A percentile compares a stretch with the other conserved stretches of the same genome.
Evolutionary conservation across 1,284 basidiomycete species (phyloP).

Genomic region (Naganishia sp.): DNA sequence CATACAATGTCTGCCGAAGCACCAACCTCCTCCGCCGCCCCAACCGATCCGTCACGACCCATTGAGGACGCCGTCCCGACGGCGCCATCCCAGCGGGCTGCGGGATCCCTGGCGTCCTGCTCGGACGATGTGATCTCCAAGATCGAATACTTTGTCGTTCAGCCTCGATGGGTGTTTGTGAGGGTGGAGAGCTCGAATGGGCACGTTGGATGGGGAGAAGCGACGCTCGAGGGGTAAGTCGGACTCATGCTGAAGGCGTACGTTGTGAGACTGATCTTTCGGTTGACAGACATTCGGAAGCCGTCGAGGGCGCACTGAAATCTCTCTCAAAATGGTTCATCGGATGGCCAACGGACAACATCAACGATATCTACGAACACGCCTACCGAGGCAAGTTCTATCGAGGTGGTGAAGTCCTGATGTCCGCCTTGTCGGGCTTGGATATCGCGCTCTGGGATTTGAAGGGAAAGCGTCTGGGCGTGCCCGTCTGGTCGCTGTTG

Average conservation of each 20-base stretch:
- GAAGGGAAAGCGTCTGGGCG: conserved; percentile 67
- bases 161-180: conserved; percentile 64
- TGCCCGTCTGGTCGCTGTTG: conserved; percentile 66
- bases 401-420: conserved; percentile 38
- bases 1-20: conserved; percentile 18
- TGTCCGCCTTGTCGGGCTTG: conserved; percentile 38
- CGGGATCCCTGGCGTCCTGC: conserved; percentile 25
- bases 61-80: conserved; percentile 1
- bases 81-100: conserved; percentile 12
- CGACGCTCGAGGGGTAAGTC: conserved; percentile 32
- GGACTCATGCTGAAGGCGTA: background rate
- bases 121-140: conserved; percentile 30
- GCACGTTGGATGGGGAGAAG: conserved; percentile 60
- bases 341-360: conserved; percentile 36
- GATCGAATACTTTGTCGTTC: conserved; percentile 30
- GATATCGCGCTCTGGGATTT: conserved; percentile 59
- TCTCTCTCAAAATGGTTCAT: conserved; percentile 66
- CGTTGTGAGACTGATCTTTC: background rate
- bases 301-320: conserved; percentile 68
- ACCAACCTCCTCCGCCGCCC: conserved; percentile 22
- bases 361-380: conserved; percentile 38
- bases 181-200: conserved; percentile 64
- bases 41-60: background rate
- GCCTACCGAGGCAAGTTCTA: conserved; percentile 39
- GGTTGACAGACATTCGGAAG: conserved; percentile 61